Evolutionary conservation across 2,329 filamentous ascomycete genomes (phyloP), one percentile per base, ranked within the genome.

Genomic region (Daldinia sp.): DNA sequence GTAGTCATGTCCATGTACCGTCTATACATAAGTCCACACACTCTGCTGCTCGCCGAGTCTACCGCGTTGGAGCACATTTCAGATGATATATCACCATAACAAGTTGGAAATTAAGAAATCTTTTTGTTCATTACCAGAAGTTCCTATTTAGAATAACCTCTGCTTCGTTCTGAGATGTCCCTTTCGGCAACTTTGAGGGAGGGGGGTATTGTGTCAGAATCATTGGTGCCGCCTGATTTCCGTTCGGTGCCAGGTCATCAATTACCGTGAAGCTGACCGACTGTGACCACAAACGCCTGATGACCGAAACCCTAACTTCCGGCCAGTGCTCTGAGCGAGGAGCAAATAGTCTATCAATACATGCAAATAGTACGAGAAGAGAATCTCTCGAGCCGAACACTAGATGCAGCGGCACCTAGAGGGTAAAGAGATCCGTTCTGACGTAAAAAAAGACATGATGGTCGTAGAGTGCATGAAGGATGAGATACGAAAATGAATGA

Each of bases 331-430:
- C 63, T 62, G 48, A 68, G 63, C 67, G 58, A 65, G 69, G 69
- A 74, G 68, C 72, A 73, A 61, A 68, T 70, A 71, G 70, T 73
- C 72, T 75, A 75, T 71, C 72, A 73, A 74, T 75, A 75, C 73
- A 75, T 71, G 69, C 71, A 72, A 71, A 70, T 64, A 63, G 58
- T 68, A 64, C 37, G 59, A 58, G 66, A 58, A 62, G 58, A 64
- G 48, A 21, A 53, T 70, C 66, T 66, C 70, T 68, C 58, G 56
- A 58, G 57, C 55, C 68, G 57, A 61, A 52, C 58, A 53, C 64
- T 57, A 67, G 61, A 71, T 69, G 57, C 54, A 34, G 50, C 13
- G 35, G 57, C 64, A 61, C 56, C 63, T 43, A 50, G 45, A 37
- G 58, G 49, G 21, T 39, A 50, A 57, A 56, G 55, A 65, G 63